Conservation (phyloP, 2,329 filamentous ascomycete species). For the Venturia effusa region DNA sequence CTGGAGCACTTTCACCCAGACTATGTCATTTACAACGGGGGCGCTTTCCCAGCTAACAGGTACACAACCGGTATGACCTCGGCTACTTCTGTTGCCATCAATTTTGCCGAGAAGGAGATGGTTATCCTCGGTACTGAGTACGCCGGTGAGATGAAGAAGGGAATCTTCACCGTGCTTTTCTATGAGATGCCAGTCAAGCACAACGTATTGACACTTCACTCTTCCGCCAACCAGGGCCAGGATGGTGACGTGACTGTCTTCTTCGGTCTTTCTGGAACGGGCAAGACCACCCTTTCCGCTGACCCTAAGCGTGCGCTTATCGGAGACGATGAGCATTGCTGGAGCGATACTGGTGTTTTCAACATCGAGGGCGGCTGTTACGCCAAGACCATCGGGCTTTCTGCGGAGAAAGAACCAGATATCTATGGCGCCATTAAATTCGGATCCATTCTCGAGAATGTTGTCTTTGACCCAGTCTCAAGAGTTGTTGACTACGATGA, state of each 20-base stretch:
- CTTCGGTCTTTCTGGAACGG: slow-evolving; percentile 96
- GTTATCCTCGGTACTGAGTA: slow-evolving; percentile 99
- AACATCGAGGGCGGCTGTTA: slow-evolving; percentile 99
- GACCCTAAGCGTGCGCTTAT: slow-evolving; percentile 95
- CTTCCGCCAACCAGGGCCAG: slow-evolving; percentile 93
- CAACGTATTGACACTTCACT: slow-evolving; percentile 96
- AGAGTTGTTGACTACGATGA: slow-evolving; percentile 95
- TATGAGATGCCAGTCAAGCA: slow-evolving; percentile 99
- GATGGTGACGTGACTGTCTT: slow-evolving; percentile 95
- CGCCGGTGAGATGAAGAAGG: slow-evolving; percentile 96
- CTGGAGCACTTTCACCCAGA: slow-evolving; percentile 96
- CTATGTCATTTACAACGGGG: slow-evolving; percentile 99
- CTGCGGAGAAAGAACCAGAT: slow-evolving; percentile 97
- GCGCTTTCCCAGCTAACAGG: slow-evolving; percentile 95
- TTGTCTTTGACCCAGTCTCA: slow-evolving; percentile 87
- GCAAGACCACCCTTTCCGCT: slow-evolving; percentile 96
- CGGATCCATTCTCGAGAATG: slow-evolving; percentile 95
- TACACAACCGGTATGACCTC: slow-evolving; percentile 99
- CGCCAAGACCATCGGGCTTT: slow-evolving; percentile 96
- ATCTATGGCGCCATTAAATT: slow-evolving; percentile 94
- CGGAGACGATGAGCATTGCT: slow-evolving; percentile 99
- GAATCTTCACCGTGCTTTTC: slow-evolving; percentile 97
- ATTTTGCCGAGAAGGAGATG: slow-evolving; percentile 99
- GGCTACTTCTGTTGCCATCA: slow-evolving; percentile 93
- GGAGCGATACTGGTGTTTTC: slow-evolving; percentile 93